Base-by-base conservation (phyloP, 2,329 filamentous ascomycete genomes). In the Fusarium oligoseptatum region DNA sequence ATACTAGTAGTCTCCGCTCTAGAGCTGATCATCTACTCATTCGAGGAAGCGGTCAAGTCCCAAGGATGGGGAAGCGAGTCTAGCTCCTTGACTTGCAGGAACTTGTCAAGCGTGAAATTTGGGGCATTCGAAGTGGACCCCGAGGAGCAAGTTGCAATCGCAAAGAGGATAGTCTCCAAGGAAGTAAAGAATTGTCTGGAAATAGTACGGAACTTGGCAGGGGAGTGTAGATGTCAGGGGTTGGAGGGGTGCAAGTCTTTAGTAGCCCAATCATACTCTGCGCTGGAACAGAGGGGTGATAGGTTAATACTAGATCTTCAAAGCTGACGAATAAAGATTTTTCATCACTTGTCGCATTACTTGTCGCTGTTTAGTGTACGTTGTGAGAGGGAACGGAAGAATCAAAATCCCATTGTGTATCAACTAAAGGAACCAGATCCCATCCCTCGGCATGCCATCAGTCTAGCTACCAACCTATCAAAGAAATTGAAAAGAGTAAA, bases 1-100 rank as follows among this genome's bases (percentile, higher is more conserved):
- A 67, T 67, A 41, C 37, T 67, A 2, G 36, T 22, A 5, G 34
- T 39, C 15, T 62, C 65, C 24, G 65, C 65, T 10, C 6, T 67
- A 8, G 65, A 67, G 10, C 45, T 67, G 3, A 45, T 67, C 27
- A 29, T 67, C 10, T 39, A n/a, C 11, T 45, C 61, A 4, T 67
- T 67, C 20, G 65, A 62, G 17, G 36, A 67, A 12, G 48, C 36
- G 12, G 15, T 63, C n/a, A 57, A 45, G 12, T 34, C 32, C 15
- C 27, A 29, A 34, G 36, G 20, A 9, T 39, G 48, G 48, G 27
- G 48, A 52, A 52, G 3, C 48, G 17, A 52, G 17, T 1, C 22
- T 45, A n/a, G 17, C 22, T 20, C 29, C 7, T 12, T n/a, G 22
- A 32, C 6, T 3, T 48, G 22, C 12, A 3, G 32, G 10, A 24